Evolutionary conservation across 1,139 yeast genomes (phyloP).

Genomic region (Petasospora fabianii): DNA sequence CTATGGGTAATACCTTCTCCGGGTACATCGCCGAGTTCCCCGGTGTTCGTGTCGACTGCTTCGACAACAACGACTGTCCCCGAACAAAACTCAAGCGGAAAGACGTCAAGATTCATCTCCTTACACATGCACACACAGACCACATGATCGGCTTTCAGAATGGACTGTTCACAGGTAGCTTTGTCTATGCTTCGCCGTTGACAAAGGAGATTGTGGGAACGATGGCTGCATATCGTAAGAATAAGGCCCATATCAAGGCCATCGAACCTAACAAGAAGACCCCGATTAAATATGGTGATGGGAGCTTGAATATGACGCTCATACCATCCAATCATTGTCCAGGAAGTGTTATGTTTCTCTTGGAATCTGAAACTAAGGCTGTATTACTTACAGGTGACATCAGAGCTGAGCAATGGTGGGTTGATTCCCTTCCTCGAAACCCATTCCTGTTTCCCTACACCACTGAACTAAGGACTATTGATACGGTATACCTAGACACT

Average conservation of each 20-base stretch:
- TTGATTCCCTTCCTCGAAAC: slow-evolving; percentile 36
- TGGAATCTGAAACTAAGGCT: slow-evolving; percentile 36
- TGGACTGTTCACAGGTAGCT: slow-evolving; percentile 36
- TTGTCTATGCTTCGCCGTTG: slow-evolving; percentile 46
- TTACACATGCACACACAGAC: slow-evolving; percentile 58
- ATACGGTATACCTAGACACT: slow-evolving; percentile 53
- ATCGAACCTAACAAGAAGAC: slow-evolving; percentile 32
- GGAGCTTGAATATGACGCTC: slow-evolving; percentile 25
- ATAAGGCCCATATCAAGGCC: slow-evolving; percentile 26
- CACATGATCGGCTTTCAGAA: slow-evolving; percentile 49
- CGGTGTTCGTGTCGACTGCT: slow-evolving; percentile 29
- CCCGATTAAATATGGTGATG: slow-evolving; percentile 11
- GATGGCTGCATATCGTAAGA: slow-evolving; percentile 27
- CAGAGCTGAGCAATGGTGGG: slow-evolving; percentile 57
- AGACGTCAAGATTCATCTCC: slow-evolving; percentile 31
- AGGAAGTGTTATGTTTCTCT: slow-evolving; percentile 55
- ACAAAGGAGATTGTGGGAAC: slow-evolving; percentile 36
- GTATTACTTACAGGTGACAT: slow-evolving; percentile 58
- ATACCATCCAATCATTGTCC: slow-evolving; percentile 58
- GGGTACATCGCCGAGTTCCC: slow-evolving; percentile 34
- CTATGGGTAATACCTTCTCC: slow-evolving; percentile 28
- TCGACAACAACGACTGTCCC: slow-evolving; percentile 5
- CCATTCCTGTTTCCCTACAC: slow-evolving; percentile 44
- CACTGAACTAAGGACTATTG: slow-evolving; percentile 34
- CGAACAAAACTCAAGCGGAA: neutral